Base-by-base conservation (phyloP, 345 rosid genomes). In the Lagerstroemia speciosa region DNA sequence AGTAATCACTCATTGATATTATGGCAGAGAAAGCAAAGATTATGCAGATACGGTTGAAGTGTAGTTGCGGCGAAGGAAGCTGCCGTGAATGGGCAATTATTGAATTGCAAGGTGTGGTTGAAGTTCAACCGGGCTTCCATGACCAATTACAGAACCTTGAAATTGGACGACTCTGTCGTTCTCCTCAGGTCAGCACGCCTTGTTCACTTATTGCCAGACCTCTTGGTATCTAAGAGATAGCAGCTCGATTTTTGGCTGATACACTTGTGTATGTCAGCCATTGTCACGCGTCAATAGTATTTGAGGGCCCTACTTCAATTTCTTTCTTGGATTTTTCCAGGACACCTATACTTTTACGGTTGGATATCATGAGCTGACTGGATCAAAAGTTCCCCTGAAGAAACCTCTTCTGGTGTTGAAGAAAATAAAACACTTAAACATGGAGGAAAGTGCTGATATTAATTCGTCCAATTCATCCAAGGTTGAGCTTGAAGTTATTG, bases 31-130 rank as follows among this genome's bases (percentile, higher is more conserved):
- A n/a, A 20, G 41, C 19, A 16, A 33, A 22, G 10, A 37, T 17
- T 30, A 91, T 94, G 97, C 89, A 94, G 88, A 91, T 91, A 43
- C 76, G 81, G 73, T 84, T 94, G 66, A 89, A 86, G 81, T 93
- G 98, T 65, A 75, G 82, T 27, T 91, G 97, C 46, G 88, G 89
- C 36, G 88, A 74, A 31, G 92, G 81, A 14, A 77, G 75, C 24
- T 94, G 99, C 66, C 87, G 78, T n/a, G 95, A 91, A 60, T 94
- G 99, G 97, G 87, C 85, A 38, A 80, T 94, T n/a, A 43, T 94
- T 7, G 99, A 94, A 70, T 50, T 94, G 50, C 99, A 91, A 87
- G 98, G 97, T 41, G 83, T 75, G 11, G 80, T 91, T 22, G 95
- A 94, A 75, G 81, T 72, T 16, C 92, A 91, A 60, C 81, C 93